These are phyloP conservation scores for Cyberlindnera meyerae DNA, from an alignment of 805 yeast species.

Conservation along the genomic window DNA sequence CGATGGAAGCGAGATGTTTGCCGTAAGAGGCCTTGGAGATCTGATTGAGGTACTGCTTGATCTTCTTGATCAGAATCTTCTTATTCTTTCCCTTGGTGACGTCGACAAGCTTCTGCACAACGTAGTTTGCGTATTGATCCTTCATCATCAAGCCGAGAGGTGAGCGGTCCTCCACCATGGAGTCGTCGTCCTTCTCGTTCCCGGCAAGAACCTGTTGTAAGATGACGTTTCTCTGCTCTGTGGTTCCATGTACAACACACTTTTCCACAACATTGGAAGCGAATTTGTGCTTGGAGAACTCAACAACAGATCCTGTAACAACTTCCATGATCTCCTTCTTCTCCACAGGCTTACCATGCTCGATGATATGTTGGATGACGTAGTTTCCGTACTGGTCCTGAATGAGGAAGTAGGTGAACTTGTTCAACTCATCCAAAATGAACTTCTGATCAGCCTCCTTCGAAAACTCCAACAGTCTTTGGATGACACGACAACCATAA, in stretches of 20 bases:
- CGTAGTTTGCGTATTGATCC: constrained; percentile 97
- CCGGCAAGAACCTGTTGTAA: constrained; percentile 62
- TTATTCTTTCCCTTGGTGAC: constrained; percentile 69
- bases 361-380: constrained; percentile 92
- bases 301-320: constrained; percentile 68
- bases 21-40: constrained; percentile 68
- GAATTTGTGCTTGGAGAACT: constrained; percentile 90
- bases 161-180: constrained; percentile 53
- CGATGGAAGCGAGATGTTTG: constrained; percentile 80
- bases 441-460: constrained; percentile 55
- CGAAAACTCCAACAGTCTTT: constrained; percentile 82
- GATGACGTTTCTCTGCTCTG: constrained; percentile 55
- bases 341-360: constrained; percentile 65
- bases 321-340: constrained; percentile 58
- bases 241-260: constrained; percentile 71
- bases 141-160: constrained; percentile 90
- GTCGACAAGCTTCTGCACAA: constrained; percentile 89
- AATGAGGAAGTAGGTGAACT: constrained; percentile 67
- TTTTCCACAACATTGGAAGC: constrained; percentile 97
- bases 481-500: constrained; percentile 96
- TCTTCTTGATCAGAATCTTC: constrained; percentile 62
- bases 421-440: constrained; percentile 67
- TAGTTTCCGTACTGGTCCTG: constrained; percentile 98
- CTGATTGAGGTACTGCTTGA: constrained; percentile 73
- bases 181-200: constrained; percentile 34